Percentiles rank a stretch among this genome's conserved stretches.
phyloP scores from a whole-genome alignment of 2,329 filamentous ascomycete genomes.

The Periconia macrospinosa region DNA sequence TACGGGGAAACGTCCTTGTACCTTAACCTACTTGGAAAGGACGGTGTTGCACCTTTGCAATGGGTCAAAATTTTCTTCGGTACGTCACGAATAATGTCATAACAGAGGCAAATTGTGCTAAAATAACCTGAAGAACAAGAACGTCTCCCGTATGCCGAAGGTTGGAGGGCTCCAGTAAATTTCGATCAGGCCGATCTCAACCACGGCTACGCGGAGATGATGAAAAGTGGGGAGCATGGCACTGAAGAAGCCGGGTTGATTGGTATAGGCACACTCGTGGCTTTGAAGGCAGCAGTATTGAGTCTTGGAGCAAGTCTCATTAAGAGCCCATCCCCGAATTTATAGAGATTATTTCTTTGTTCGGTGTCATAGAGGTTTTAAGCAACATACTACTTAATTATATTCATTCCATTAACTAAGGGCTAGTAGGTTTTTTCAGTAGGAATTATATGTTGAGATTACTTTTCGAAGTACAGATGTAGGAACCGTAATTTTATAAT shows the following conservation, averaged over 20 bases:
- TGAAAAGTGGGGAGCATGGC: conserved; percentile 4
- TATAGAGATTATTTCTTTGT: no score
- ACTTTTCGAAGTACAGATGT: no score
- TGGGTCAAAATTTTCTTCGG: conserved; percentile 14
- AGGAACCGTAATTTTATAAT: no score
- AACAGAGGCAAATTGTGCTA: no score
- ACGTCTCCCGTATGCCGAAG: conserved; percentile 9
- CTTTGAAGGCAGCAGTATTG: conserved; percentile 3
- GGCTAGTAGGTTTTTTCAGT: no score
- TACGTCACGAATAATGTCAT: conserved; percentile 2
- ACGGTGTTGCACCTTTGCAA: conserved; percentile 5
- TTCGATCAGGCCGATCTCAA: conserved; percentile 4
- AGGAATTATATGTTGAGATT: no score
- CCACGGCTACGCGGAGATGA: conserved; percentile 3
- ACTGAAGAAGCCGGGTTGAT: conserved; percentile 1
- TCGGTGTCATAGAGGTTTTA: no score
- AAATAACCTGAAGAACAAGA: conserved; percentile 6
- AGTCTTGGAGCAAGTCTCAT: conserved; percentile 4
- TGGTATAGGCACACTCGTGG: conserved; percentile 2
- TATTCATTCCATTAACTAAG: no score
- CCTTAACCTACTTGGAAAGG: conserved; percentile 6
- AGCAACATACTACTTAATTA: no score
- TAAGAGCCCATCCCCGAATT: not conserved
- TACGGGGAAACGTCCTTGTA: conserved; percentile 11
- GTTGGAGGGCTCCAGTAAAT: conserved; percentile 7